Percentiles rank a stretch among this genome's conserved stretches.
phyloP scores from a whole-genome alignment of 2,329 filamentous ascomycete species.

The Cladorrhinum sp. region DNA sequence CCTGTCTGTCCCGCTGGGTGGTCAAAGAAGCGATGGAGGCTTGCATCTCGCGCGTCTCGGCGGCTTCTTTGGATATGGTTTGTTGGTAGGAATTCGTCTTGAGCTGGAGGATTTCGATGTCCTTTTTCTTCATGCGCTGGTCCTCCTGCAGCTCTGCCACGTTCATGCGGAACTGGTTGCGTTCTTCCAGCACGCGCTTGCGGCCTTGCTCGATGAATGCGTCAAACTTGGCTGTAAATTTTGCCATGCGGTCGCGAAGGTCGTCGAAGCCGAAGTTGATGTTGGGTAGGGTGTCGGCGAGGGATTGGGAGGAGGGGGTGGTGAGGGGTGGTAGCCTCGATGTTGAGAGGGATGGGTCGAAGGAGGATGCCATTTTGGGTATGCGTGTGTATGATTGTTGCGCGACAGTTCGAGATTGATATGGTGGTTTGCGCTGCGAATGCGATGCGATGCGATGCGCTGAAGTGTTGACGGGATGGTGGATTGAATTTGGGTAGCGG shows the following conservation, averaged over 20 bases:
- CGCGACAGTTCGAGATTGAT: neutral
- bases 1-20: conserved; percentile 59
- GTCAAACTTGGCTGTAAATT: conserved; percentile 88
- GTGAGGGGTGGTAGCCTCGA: conserved; percentile 33
- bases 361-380: conserved; percentile 53
- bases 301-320: conserved; percentile 50
- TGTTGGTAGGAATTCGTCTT: conserved; percentile 70
- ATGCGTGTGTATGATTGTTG: neutral
- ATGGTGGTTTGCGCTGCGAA: neutral
- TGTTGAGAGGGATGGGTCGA: conserved; percentile 67
- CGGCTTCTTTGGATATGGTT: conserved; percentile 71
- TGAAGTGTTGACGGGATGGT: conserved; percentile 3
- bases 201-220: conserved; percentile 89
- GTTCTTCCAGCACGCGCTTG: conserved; percentile 85
- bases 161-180: conserved; percentile 89
- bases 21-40: conserved; percentile 56
- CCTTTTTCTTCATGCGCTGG: conserved; percentile 81
- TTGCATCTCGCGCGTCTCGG: conserved; percentile 75
- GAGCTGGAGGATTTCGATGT: conserved; percentile 77
- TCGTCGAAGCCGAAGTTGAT: conserved; percentile 97
- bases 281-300: conserved; percentile 76
- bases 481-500: neutral
- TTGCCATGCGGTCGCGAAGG: conserved; percentile 88
- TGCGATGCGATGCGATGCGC: neutral
- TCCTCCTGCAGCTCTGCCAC: conserved; percentile 90